Base-by-base conservation (phyloP, 2,329 filamentous ascomycete species). In the Ambrosiella xylebori region DNA sequence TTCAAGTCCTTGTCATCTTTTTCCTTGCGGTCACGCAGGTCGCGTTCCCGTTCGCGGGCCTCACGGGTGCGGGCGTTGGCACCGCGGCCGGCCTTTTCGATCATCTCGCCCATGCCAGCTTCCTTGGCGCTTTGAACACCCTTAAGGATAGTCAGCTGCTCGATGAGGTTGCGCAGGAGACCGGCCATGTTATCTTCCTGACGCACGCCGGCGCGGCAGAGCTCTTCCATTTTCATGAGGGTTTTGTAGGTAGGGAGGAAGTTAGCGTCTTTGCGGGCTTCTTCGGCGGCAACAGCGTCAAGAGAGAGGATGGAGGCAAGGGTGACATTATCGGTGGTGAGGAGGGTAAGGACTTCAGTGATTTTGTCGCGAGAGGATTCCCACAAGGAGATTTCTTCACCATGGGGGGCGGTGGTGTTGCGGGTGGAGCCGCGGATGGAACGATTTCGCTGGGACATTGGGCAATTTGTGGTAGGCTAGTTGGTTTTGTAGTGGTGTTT, bases 371-470 rank as follows among this genome's bases (percentile, higher is more conserved):
- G 72, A 63, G 67, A 70, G 1, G 65, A 63, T 39, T 73, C 71
- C 72, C 72, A 74, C 5, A 74, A 68, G 52, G 71, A 67, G 7
- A 68, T 69, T 63, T 74, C 72, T 61, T 74, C 72, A 36, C 72
- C 72, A 38, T 72, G 70, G 7, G 67, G 63, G 61, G 70, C 68
- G 35, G 71, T 70, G 53, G 71, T 73, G 65, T 72, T 74, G 47
- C 72, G 69, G 65, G 71, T 71, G 45, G 70, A 71, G 44, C 71
- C 71, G 61, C 72, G 71, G 56, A 70, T 71, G 63, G 71, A 72
- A 57, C 72, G 70, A 61, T 71, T 73, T 61, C 71, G 68, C 64
- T 73, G 71, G 49, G 71, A 73, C 71, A 73, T 74, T 27, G 19
- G 3, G 57, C 63, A 62, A 52, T 52, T 8, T 19, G 49, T 35